phyloP scores from a whole-genome alignment of 1,284 basidiomycete genomes.

The Dichomitus squalens region DNA sequence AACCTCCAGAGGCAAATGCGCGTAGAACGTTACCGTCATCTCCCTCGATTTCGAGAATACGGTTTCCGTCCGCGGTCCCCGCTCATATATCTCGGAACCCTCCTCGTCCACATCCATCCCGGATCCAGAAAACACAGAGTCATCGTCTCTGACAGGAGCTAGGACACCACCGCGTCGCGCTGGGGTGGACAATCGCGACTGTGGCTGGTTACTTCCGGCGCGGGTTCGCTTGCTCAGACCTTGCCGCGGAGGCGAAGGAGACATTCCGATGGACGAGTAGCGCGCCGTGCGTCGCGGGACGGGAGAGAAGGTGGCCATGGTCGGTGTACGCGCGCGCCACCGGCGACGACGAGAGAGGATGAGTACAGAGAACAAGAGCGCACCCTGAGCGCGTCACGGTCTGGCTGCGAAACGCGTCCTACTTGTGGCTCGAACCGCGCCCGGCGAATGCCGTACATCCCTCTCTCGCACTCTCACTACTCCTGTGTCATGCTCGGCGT shows the following conservation, averaged over 20 bases:
- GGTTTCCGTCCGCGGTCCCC: constrained; percentile 45
- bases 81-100: constrained; percentile 31
- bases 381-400: background rate
- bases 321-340: constrained; percentile 16
- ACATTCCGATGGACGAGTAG: constrained; percentile 24
- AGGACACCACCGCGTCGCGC: constrained; percentile 14
- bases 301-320: constrained; percentile 35
- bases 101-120: constrained; percentile 70
- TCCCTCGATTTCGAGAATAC: constrained; percentile 76
- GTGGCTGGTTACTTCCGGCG: constrained; percentile 28
- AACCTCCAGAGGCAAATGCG: constrained; percentile 71
- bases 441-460: constrained; percentile 20
- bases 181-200: constrained; percentile 36
- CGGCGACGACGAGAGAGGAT: background rate
- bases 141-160: constrained; percentile 32
- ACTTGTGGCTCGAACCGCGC: constrained; percentile 20
- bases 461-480: constrained; percentile 5
- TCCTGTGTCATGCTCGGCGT: constrained; percentile 63
- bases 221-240: constrained; percentile 22
- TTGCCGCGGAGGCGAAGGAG: constrained; percentile 26
- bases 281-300: constrained; percentile 33
- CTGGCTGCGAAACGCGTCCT: constrained; percentile 7
- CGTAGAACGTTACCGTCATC: constrained; percentile 67
- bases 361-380: constrained; percentile 10
- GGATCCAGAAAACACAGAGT: constrained; percentile 40